Conservation (phyloP, 331 rosid species). For the Erythrophleum ivorense region DNA sequence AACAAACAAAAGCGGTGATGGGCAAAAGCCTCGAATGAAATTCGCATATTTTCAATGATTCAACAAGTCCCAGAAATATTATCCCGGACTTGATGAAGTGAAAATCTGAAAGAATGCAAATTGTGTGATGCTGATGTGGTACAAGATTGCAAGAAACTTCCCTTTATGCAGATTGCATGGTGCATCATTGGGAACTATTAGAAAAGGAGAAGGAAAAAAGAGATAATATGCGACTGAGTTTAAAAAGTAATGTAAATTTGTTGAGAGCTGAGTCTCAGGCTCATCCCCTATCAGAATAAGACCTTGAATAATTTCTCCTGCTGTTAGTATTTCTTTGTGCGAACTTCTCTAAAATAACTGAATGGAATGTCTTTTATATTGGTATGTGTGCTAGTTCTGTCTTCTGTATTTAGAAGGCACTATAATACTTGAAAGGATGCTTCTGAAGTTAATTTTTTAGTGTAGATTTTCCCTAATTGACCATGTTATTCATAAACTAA, state of each 20-base stretch:
- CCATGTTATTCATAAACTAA: not conserved
- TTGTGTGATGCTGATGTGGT: not conserved
- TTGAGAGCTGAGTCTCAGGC: constrained; percentile 6
- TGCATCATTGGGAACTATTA: not conserved
- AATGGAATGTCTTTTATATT: not conserved
- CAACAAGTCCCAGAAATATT: not conserved
- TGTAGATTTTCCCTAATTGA: not conserved
- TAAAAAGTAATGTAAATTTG: not conserved
- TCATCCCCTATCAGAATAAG: not conserved
- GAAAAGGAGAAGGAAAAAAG: not conserved
- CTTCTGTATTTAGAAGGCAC: not conserved
- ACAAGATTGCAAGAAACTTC: not conserved
- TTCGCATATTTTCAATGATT: not conserved
- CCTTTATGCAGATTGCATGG: not conserved
- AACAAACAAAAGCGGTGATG: not conserved
- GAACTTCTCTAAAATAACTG: not conserved
- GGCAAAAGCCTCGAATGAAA: not conserved
- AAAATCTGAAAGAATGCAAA: not conserved
- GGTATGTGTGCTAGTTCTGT: not conserved
- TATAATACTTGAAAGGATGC: not conserved
- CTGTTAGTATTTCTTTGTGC: not conserved
- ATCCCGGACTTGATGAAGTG: not conserved
- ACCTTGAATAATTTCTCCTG: not conserved
- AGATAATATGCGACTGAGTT: not conserved
- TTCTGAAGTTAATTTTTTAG: not conserved